phyloP scores from a whole-genome alignment of 2,329 filamentous ascomycete species.

The Parastagonospora nodorum region DNA sequence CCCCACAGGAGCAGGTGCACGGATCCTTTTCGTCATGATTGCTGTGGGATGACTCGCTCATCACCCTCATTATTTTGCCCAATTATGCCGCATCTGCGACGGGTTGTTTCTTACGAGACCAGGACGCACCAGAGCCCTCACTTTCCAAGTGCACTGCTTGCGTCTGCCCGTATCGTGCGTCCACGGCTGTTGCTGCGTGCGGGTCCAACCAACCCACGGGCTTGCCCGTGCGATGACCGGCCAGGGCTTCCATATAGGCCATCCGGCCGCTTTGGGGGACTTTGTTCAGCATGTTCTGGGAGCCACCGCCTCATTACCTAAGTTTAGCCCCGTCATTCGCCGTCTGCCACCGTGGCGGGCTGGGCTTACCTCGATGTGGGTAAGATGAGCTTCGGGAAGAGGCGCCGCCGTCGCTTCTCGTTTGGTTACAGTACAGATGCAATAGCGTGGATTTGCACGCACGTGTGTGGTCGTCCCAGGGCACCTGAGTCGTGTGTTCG shows the following conservation, averaged over 20 bases:
- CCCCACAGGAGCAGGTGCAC: constrained; percentile 1
- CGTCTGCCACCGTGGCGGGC: constrained; percentile 9
- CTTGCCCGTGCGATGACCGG: constrained; percentile 21
- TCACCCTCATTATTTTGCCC: background rate
- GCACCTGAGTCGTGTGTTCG: constrained; percentile 10
- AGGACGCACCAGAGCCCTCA: background rate
- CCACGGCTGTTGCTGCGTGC: too few species aligned
- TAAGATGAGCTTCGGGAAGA: constrained; percentile 24
- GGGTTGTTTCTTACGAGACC: too few species aligned
- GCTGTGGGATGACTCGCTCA: constrained; percentile 15
- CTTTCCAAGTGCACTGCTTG: background rate
- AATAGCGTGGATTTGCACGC: constrained; percentile 18
- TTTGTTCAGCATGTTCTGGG: constrained; percentile 3
- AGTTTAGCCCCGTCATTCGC: constrained; percentile 24
- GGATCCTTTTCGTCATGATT: constrained; percentile 1
- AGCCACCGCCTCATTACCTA: constrained; percentile 24
- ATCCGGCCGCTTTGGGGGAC: constrained; percentile 12
- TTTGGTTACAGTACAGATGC: constrained; percentile 8
- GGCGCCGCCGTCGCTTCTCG: constrained; percentile 23
- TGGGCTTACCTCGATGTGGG: constrained; percentile 14
- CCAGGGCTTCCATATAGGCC: constrained; percentile 25
- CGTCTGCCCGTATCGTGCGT: background rate
- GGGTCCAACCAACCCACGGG: background rate
- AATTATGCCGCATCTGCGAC: too few species aligned
- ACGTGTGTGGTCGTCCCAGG: constrained; percentile 19